Evolutionary conservation across 345 rosid genomes (phyloP).

Genomic region (Streptanthus diversifolius): DNA sequence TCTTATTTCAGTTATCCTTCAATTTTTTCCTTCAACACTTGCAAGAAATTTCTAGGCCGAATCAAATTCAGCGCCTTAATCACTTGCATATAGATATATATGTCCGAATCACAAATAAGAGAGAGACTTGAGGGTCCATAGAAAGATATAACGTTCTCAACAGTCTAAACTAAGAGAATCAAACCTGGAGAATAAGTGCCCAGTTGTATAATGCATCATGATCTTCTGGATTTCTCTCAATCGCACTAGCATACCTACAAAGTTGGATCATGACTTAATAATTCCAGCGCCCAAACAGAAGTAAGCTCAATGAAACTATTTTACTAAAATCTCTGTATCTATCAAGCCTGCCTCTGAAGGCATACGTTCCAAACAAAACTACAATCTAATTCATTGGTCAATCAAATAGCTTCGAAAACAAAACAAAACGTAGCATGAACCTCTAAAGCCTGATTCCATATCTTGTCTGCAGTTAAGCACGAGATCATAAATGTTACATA

Average conservation of each 20-base stretch:
- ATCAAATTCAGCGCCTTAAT: not conserved
- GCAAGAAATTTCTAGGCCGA: not conserved
- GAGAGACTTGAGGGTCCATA: not conserved
- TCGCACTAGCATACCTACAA: conserved; percentile 84
- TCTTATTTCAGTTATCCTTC: not conserved
- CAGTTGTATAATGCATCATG: conserved; percentile 96
- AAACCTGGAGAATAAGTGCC: conserved; percentile 99
- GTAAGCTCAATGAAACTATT: not conserved
- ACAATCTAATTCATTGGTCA: not conserved
- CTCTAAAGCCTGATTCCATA: not conserved
- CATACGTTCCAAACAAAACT: not conserved
- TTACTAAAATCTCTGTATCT: not conserved
- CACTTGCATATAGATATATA: not conserved
- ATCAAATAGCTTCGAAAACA: not conserved
- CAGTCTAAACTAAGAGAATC: not conserved
- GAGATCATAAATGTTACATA: conserved; percentile 24
- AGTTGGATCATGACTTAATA: conserved; percentile 5
- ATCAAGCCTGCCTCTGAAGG: not conserved
- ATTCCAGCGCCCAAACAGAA: not conserved
- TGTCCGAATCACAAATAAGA: not conserved
- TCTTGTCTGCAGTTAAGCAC: not conserved
- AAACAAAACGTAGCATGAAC: not conserved
- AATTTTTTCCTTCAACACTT: not conserved
- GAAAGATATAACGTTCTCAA: not conserved
- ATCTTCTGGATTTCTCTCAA: conserved; percentile 89